These are phyloP conservation scores for Tetrastigma voinierianum DNA, from an alignment of 164 flowering plant species.

Conservation along the genomic window DNA sequence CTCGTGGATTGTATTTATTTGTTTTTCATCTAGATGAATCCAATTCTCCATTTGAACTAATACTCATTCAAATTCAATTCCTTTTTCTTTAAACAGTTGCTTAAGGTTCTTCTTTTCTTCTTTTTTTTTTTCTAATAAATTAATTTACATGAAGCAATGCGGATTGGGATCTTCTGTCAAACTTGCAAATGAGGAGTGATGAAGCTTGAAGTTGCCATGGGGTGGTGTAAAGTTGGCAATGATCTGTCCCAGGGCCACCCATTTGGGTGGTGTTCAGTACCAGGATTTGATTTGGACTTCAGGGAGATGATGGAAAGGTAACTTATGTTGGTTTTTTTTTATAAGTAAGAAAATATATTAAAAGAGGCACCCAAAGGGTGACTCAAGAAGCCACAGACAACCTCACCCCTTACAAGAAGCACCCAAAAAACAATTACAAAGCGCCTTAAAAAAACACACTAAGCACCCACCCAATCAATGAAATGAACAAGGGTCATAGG, in stretches of 20 bases:
- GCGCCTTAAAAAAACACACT: too few species aligned
- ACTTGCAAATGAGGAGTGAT: conserved; percentile 61
- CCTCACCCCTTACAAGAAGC: too few species aligned
- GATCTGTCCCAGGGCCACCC: conserved; percentile 67
- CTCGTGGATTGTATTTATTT: conserved; percentile 30
- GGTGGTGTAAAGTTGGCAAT: conserved; percentile 66
- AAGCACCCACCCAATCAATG: too few species aligned
- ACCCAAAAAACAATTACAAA: too few species aligned
- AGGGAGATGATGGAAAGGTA: conserved; percentile 52
- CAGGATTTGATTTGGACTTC: conserved; percentile 37
- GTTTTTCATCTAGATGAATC: neutral
- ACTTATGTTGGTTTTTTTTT: too few species aligned
- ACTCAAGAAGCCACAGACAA: too few species aligned
- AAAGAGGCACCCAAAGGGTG: too few species aligned
- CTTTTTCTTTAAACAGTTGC: neutral
- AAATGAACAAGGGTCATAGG: too few species aligned
- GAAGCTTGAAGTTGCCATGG: conserved; percentile 65
- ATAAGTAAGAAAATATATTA: too few species aligned
- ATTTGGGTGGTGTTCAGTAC: conserved; percentile 57
- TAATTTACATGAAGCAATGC: conserved; percentile 31
- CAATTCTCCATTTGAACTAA: neutral
- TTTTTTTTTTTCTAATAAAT: neutral
- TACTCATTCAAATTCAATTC: neutral
- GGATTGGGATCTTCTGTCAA: conserved; percentile 44
- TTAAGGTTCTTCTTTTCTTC: too few species aligned